Conservation (phyloP, 139 green algal genomes). For the Diplosphaera chodatii region DNA sequence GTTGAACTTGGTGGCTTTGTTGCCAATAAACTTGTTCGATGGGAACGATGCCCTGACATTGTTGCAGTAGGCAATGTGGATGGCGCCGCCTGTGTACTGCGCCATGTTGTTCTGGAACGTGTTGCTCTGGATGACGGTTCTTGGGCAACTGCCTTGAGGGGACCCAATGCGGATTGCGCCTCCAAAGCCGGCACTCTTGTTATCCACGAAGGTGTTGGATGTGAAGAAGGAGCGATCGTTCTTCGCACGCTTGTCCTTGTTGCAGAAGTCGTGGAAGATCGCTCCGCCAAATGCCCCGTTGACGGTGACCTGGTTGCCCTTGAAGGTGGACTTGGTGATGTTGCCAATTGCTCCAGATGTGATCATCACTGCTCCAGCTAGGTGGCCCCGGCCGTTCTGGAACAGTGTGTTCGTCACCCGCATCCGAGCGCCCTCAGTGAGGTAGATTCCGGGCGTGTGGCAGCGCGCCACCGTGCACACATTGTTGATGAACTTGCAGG, state of each 20-base stretch:
- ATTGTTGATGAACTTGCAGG: neutral
- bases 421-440: neutral
- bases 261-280: neutral
- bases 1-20: neutral
- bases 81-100: neutral
- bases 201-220: no score
- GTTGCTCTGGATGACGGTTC: neutral
- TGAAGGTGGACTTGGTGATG: neutral
- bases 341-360: neutral
- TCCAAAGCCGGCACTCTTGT: no score
- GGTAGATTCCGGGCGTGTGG: neutral
- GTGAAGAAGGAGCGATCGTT: neutral
- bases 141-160: neutral
- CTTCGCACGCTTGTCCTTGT: neutral
- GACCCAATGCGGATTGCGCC: neutral
- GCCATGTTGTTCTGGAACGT: neutral
- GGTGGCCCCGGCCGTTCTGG: neutral
- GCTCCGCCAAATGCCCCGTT: neutral
- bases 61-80: neutral
- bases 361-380: neutral
- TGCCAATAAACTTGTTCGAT: neutral
- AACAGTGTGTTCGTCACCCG: no score
- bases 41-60: neutral
- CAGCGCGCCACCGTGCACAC: neutral
- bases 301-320: neutral